phyloP scores from a whole-genome alignment of 208 protist species.

The Trypanosoma melophagium region DNA sequence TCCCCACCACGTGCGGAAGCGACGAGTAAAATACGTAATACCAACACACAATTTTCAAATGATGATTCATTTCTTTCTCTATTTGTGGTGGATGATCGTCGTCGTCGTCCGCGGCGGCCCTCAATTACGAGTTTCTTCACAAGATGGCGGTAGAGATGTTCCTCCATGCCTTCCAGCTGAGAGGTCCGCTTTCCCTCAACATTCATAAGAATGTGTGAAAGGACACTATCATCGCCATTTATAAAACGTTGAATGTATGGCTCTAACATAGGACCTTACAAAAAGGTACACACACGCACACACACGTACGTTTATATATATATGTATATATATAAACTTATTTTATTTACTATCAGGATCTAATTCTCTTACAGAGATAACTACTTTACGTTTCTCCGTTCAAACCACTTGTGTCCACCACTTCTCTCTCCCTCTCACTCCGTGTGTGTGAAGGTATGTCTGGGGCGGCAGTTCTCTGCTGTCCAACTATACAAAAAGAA shows the following conservation, averaged over 20 bases:
- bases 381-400: too few species aligned
- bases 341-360: too few species aligned
- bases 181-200: slow-evolving; percentile 29
- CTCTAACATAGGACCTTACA: slow-evolving; percentile 21
- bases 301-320: neutral
- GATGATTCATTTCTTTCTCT: slow-evolving; percentile 2
- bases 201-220: slow-evolving; percentile 37
- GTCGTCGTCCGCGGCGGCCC: slow-evolving; percentile 20
- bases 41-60: slow-evolving; percentile 28
- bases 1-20: slow-evolving; percentile 20
- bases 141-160: slow-evolving; percentile 23
- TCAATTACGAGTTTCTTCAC: slow-evolving; percentile 40
- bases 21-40: slow-evolving; percentile 40
- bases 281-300: neutral
- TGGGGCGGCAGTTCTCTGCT: neutral
- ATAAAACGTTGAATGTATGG: slow-evolving; percentile 30
- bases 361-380: too few species aligned
- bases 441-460: neutral
- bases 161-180: slow-evolving; percentile 1
- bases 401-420: too few species aligned
- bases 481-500: neutral
- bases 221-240: slow-evolving; percentile 36
- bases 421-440: neutral
- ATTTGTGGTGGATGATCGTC: neutral
- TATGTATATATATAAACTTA: neutral